Conservation (phyloP, 352 stramenopile species). For the Thalassiosira hispida region DNA sequence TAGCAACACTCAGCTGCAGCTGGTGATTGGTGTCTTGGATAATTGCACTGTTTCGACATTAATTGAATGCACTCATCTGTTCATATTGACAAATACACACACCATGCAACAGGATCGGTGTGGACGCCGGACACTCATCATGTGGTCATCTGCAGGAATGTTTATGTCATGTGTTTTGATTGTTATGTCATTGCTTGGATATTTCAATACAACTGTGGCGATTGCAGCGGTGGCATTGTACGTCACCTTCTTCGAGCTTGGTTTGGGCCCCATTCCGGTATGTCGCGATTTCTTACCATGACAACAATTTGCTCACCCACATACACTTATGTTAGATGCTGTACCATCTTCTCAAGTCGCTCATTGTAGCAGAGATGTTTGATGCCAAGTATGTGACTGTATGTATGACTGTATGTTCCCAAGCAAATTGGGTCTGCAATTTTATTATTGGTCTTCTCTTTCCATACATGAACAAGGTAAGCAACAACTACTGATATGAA, state of each 20-base stretch:
- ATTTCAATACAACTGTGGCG: constrained; percentile 77
- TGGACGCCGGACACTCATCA: constrained; percentile 77
- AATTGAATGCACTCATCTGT: too few species aligned
- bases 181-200: constrained; percentile 64
- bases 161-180: constrained; percentile 59
- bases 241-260: constrained; percentile 89
- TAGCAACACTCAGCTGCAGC: too few species aligned
- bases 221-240: constrained; percentile 84
- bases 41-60: too few species aligned
- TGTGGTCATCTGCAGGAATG: constrained; percentile 77
- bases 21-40: too few species aligned
- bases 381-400: constrained; percentile 91
- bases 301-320: not conserved
- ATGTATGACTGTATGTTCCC: constrained; percentile 87
- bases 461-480: constrained; percentile 88
- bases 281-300: not conserved
- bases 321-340: not conserved
- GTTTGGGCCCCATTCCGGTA: constrained; percentile 91
- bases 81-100: too few species aligned
- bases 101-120: too few species aligned
- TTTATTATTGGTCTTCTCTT: constrained; percentile 94
- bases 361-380: constrained; percentile 98
- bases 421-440: constrained; percentile 95
- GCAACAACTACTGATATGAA: too few species aligned
- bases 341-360: constrained; percentile 70